Evolutionary conservation across 179 eudicot genomes (phyloP), one percentile per base, ranked within the genome.

Genomic region (Sideroxylon spinosum): DNA sequence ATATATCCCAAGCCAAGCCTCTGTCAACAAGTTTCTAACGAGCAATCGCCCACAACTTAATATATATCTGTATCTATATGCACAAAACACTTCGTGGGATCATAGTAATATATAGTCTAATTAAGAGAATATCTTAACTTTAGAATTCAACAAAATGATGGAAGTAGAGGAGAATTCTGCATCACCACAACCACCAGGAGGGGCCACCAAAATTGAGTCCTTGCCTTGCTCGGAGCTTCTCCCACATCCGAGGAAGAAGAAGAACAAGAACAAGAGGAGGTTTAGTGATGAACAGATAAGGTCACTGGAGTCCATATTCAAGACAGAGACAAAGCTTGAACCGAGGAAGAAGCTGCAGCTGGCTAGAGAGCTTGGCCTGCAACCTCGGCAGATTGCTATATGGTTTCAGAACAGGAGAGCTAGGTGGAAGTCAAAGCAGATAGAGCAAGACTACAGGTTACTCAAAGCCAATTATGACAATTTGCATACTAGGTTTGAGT

Each of bases 341-440:
- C 87, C 94, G 0, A 86, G 82, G 26, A 90, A 89, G 82, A 90
- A 90, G 81, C 55, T 86, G 28, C 86, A 84, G 76, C 79, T 90
- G 75, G 94, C 92, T 16, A 80, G 78, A 48, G 94, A 89, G 76
- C 87, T 90, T 1, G 92, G 92, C 46, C 78, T 90, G 81, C 89
- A 90, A 66, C 94, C 94, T 12, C 83, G 94, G 28, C 94, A 90
- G 49, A 86, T 90, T 3, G 90, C 92, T 59, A 90, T 90, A 56
- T 90, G 94, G 94, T 90, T 90, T 81, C 94, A 89, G 78, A 90
- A 90, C 81, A 89, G 81, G 73, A 76, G 92, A 79, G 94, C 94
- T 0, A 79, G 92, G 78, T 87, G 92, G 92, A 90, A 87, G 71
- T 87, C 94, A 0, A 90, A 89, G 87, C 83, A 87, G n/a, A 66